Percentiles rank a stretch among this genome's conserved stretches.
Conservation (phyloP, 2,329 filamentous ascomycete species). For the Aspergillus novoparasiticus region DNA sequence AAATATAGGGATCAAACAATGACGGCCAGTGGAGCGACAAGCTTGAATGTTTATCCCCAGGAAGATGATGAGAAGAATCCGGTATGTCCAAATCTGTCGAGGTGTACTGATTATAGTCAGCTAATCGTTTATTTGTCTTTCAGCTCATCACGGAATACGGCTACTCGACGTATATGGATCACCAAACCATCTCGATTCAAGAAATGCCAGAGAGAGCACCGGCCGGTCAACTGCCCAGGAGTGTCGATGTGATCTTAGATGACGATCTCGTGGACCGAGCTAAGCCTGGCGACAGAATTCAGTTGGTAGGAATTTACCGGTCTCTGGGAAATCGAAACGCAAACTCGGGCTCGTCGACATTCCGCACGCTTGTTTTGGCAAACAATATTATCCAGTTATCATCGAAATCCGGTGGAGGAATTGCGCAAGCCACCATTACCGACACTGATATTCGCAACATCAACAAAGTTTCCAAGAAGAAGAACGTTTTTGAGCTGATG, state of each 20-base stretch:
- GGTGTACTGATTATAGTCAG: slow-evolving; percentile 12
- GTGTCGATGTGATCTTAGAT: slow-evolving; percentile 94
- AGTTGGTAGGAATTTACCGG: slow-evolving; percentile 94
- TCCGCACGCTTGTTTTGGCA: slow-evolving; percentile 89
- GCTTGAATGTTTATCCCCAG: slow-evolving; percentile 88
- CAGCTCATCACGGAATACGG: slow-evolving; percentile 90
- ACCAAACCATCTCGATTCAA: slow-evolving; percentile 97
- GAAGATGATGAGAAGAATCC: slow-evolving; percentile 93
- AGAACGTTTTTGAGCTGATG: slow-evolving; percentile 86
- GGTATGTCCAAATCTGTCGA: slow-evolving; percentile 37
- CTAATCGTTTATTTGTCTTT: slow-evolving; percentile 14
- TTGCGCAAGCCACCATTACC: slow-evolving; percentile 88
- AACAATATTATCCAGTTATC: slow-evolving; percentile 95
- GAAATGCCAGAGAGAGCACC: slow-evolving; percentile 98
- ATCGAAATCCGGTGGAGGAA: slow-evolving; percentile 92
- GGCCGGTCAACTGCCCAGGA: slow-evolving; percentile 89
- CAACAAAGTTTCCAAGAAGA: slow-evolving; percentile 95
- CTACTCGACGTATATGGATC: slow-evolving; percentile 91
- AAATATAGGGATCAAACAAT: slow-evolving; percentile 97
- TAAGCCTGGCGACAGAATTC: slow-evolving; percentile 93
- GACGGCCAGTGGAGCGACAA: slow-evolving; percentile 82
- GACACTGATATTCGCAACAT: slow-evolving; percentile 98
- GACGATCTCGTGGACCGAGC: slow-evolving; percentile 94
- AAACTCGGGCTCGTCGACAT: slow-evolving; percentile 84
- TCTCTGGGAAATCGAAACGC: slow-evolving; percentile 94